Base-by-base conservation (phyloP, 2,329 filamentous ascomycete species). In the Beauveria caledonica region DNA sequence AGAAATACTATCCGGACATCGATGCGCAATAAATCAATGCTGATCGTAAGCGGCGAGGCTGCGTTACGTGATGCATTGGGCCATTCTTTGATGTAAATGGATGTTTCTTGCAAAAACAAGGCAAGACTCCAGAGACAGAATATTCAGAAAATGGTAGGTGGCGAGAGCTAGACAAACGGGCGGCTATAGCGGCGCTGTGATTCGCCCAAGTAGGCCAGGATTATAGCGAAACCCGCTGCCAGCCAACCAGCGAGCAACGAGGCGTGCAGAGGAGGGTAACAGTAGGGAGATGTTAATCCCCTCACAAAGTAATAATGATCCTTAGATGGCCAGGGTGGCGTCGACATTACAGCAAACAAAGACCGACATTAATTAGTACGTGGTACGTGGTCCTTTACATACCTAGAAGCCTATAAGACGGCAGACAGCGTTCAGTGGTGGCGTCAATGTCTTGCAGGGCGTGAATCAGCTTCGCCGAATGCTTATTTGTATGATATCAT, bases 141-240 rank as follows among this genome's bases (percentile, higher is more conserved):
- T 51, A 51, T 51, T 21, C n/a, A 33, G 3, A 53, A 45, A 49
- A 39, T 39, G 46, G 48, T 39, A 25, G 57, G 48, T 52, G 48
- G 49, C 57, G 49, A 50, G 40, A 53, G 57, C 57, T 53, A 53
- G 44, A 15, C 40, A 53, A 48, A 60, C 58, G 58, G 58, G 58
- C 58, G 58, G 58, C 29, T 46, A 53, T 27, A 53, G n/a, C 9
- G 10, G 25, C 19, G 7, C 49, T 46, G 6, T 53, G 58, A 60
- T 60, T 60, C 8, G 58, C 40, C 33, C 19, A 19, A 27, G 5
- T 29, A 9, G 39, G 17, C 39, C 25, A 33, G 46, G 17, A 21
- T 39, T n/a, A 23, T 6, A 29, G 46, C 33, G 8, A 23, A 21
- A 36, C 49, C 48, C 53, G 11, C 1, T 19, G 25, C 39, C 33